Evolutionary conservation across 257 asterid species (phyloP).

Genomic region (Handroanthus guayacan): DNA sequence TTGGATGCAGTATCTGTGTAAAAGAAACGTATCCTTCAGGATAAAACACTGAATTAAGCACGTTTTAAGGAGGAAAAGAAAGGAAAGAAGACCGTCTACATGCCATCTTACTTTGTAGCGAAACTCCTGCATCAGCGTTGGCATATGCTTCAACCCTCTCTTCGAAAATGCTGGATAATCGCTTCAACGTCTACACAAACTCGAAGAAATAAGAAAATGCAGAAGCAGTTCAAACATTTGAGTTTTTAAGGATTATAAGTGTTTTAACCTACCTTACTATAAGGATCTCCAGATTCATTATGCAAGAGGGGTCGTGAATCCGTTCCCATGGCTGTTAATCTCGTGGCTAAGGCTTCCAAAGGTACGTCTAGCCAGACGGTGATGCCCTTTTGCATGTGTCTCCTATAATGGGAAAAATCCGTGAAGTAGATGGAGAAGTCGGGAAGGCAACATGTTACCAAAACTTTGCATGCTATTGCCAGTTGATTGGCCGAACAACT

Average conservation of each 20-base stretch:
- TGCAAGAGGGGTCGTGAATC: constrained; percentile 82
- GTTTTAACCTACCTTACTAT: constrained; percentile 53
- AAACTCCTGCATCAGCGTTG: constrained; percentile 74
- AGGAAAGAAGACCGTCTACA: too few species aligned
- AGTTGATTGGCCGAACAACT: constrained; percentile 85
- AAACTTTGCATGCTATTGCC: constrained; percentile 54
- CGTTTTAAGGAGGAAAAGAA: too few species aligned
- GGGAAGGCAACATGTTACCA: constrained; percentile 11
- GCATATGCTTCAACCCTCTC: constrained; percentile 86
- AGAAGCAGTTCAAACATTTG: not conserved
- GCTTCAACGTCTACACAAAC: constrained; percentile 69
- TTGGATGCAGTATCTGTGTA: constrained; percentile 68
- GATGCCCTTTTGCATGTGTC: constrained; percentile 84
- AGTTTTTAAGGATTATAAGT: too few species aligned
- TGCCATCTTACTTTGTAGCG: constrained; percentile 68
- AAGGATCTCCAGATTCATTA: constrained; percentile 76
- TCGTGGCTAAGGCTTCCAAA: constrained; percentile 84
- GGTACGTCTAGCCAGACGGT: constrained; percentile 95
- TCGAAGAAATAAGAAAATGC: not conserved
- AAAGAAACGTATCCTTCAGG: not conserved
- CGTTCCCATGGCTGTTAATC: constrained; percentile 78
- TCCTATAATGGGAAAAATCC: constrained; percentile 53
- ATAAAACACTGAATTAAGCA: too few species aligned
- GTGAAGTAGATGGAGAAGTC: constrained; percentile 4
- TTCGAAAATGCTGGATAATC: constrained; percentile 62